Conservation (phyloP, 805 yeast species). For the Metschnikowia continentalis region DNA sequence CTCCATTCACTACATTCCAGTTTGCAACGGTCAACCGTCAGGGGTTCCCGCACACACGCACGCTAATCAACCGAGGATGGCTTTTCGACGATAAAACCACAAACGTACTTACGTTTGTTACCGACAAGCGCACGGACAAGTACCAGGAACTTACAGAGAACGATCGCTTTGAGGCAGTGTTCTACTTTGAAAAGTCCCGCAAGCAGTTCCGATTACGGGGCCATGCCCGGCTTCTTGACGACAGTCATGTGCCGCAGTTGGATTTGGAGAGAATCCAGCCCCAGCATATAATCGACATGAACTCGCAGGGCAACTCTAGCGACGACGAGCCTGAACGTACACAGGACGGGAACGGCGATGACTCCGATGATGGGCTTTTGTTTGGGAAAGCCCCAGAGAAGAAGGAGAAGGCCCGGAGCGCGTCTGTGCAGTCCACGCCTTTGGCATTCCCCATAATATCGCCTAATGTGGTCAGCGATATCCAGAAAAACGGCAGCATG, state of each 20-base stretch:
- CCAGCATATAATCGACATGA: slow-evolving; percentile 16
- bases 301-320: slow-evolving; percentile 18
- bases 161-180: slow-evolving; percentile 69
- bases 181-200: slow-evolving; percentile 57
- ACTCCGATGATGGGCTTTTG: slow-evolving; percentile 14
- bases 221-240: slow-evolving; percentile 45
- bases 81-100: slow-evolving; percentile 64
- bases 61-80: slow-evolving; percentile 71
- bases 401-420: neutral
- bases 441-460: slow-evolving; percentile 27
- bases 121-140: slow-evolving; percentile 70
- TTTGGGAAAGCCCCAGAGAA: slow-evolving; percentile 4
- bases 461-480: slow-evolving; percentile 21
- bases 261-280: slow-evolving; percentile 32
- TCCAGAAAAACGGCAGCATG: slow-evolving; percentile 18
- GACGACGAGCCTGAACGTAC: slow-evolving; percentile 9
- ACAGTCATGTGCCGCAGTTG: slow-evolving; percentile 27
- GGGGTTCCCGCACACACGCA: slow-evolving; percentile 60
- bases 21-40: slow-evolving; percentile 59
- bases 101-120: slow-evolving; percentile 63
- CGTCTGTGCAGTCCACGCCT: slow-evolving; percentile 16
- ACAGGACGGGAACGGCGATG: neutral
- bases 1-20: slow-evolving; percentile 58
- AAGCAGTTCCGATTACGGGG: slow-evolving; percentile 77
- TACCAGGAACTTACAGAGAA: slow-evolving; percentile 47